These are phyloP conservation scores for Chalciporus pseudorubinellus DNA, from an alignment of 768 basidiomycete genomes.

Conservation along the genomic window DNA sequence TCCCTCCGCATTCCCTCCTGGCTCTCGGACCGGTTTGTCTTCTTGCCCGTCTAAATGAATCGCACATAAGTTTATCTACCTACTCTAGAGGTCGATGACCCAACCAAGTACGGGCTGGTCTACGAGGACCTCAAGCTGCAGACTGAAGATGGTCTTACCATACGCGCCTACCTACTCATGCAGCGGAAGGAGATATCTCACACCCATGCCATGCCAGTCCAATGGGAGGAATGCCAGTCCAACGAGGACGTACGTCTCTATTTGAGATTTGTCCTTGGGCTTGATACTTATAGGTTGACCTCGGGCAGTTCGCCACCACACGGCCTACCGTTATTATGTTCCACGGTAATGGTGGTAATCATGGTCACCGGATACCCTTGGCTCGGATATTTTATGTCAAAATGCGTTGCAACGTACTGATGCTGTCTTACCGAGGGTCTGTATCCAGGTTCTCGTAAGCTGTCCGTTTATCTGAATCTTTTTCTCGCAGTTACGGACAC, in stretches of 20 bases:
- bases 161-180: conserved; percentile 76
- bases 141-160: conserved; percentile 67
- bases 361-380: conserved; percentile 88
- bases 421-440: conserved; percentile 91
- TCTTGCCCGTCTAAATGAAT: background rate
- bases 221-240: conserved; percentile 38
- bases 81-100: conserved; percentile 61
- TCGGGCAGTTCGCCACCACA: conserved; percentile 38
- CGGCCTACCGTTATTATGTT: conserved; percentile 92
- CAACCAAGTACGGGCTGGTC: conserved; percentile 65
- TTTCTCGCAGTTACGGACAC: conserved; percentile 66
- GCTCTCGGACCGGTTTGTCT: conserved; percentile 70
- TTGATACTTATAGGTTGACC: background rate
- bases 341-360: conserved; percentile 86
- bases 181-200: conserved; percentile 52
- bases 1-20: conserved; percentile 77
- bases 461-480: background rate
- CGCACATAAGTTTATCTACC: background rate
- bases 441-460: conserved; percentile 17
- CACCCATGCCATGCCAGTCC: conserved; percentile 33
- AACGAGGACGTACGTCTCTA: conserved; percentile 57
- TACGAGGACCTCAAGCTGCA: conserved; percentile 73
- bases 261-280: background rate
- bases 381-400: conserved; percentile 77
- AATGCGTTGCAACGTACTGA: conserved; percentile 90